Percentiles rank a stretch among this genome's conserved stretches.
Conservation (phyloP, 2,329 filamentous ascomycete genomes). For the Nothopassalora personata region DNA sequence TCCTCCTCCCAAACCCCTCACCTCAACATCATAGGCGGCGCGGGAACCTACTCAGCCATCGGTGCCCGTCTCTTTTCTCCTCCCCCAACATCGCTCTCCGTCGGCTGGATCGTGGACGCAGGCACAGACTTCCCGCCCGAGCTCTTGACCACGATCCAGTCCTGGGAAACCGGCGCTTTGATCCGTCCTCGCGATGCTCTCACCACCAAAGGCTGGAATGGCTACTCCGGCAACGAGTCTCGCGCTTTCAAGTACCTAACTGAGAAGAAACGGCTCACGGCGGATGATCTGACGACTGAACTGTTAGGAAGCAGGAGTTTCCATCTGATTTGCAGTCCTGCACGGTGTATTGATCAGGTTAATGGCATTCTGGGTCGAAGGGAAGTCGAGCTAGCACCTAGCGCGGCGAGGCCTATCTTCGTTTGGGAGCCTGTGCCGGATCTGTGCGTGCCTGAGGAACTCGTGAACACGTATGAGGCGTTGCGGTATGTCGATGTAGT, state of each 20-base stretch:
- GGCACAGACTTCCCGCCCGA: slow-evolving; percentile 77
- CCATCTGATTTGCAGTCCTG: slow-evolving; percentile 79
- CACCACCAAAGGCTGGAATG: slow-evolving; percentile 91
- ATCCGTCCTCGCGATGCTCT: slow-evolving; percentile 61
- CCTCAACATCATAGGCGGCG: slow-evolving; percentile 77
- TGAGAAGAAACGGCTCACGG: slow-evolving; percentile 75
- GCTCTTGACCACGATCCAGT: slow-evolving; percentile 58
- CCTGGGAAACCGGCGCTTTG: slow-evolving; percentile 71
- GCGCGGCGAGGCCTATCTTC: slow-evolving; percentile 54
- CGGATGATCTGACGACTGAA: slow-evolving; percentile 59
- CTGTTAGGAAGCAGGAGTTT: slow-evolving; percentile 71
- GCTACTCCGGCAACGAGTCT: slow-evolving; percentile 59
- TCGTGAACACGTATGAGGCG: slow-evolving; percentile 50
- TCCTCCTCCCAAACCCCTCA: slow-evolving; percentile 52
- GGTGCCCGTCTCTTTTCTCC: slow-evolving; percentile 86
- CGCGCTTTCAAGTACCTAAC: slow-evolving; percentile 76
- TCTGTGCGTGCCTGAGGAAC: slow-evolving; percentile 65
- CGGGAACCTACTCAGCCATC: slow-evolving; percentile 77
- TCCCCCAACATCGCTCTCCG: slow-evolving; percentile 58
- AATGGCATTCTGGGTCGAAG: slow-evolving; percentile 59
- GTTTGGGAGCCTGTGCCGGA: slow-evolving; percentile 96
- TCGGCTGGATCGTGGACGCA: slow-evolving; percentile 88
- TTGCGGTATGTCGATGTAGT: slow-evolving; percentile 54
- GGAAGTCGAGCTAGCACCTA: slow-evolving; percentile 25
- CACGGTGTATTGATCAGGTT: slow-evolving; percentile 70